These are phyloP conservation scores for Rhododendron simsii DNA, from an alignment of 148 eudicot genomes.

Conservation along the genomic window DNA sequence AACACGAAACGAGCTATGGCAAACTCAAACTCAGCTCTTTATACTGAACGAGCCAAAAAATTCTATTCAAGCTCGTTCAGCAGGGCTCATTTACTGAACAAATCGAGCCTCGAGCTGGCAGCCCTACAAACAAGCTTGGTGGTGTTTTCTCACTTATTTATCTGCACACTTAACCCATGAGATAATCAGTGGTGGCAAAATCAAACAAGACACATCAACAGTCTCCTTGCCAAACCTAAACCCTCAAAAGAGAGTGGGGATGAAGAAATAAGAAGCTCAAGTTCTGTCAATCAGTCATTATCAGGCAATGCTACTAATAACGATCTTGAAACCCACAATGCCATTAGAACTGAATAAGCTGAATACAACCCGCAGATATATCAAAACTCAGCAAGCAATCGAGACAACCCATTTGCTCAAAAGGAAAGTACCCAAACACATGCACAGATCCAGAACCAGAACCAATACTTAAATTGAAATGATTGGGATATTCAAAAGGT, in stretches of 20 bases:
- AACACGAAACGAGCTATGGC: background rate
- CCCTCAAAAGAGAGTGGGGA: background rate
- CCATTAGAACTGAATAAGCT: background rate
- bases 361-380: background rate
- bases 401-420: background rate
- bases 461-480: constrained; percentile 2
- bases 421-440: background rate
- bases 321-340: background rate
- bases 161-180: background rate
- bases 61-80: background rate
- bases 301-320: background rate
- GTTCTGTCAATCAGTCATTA: background rate
- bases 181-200: background rate
- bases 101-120: background rate
- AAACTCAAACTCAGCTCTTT: background rate
- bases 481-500: background rate
- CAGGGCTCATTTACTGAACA: background rate
- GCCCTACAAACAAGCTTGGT: background rate
- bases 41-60: background rate
- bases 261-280: background rate
- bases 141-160: background rate
- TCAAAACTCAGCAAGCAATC: background rate
- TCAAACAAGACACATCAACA: background rate
- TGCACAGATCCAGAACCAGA: background rate
- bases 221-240: background rate